A percentile compares a stretch with the other conserved stretches of the same genome.
Evolutionary conservation across 495 filamentous ascomycete species (phyloP).

Genomic region (Hypoxylon subgilvum): DNA sequence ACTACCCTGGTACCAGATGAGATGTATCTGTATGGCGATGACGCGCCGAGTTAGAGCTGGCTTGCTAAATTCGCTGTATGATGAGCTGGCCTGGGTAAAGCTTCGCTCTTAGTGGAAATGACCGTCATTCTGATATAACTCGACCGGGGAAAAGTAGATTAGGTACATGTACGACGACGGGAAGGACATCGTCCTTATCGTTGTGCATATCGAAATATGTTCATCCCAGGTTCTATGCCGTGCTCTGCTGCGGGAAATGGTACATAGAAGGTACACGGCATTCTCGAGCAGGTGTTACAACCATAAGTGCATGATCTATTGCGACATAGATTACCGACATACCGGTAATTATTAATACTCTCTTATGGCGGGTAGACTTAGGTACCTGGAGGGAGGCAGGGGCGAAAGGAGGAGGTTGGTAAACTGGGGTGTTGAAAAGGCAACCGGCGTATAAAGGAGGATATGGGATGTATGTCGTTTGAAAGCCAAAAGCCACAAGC

Average conservation of each 20-base stretch:
- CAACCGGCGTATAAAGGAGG: background rate
- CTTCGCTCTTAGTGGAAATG: background rate
- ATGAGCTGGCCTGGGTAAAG: background rate
- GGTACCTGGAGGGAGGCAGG: background rate
- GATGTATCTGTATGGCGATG: conserved; percentile 23
- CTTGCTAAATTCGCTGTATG: conserved; percentile 3
- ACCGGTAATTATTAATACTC: background rate
- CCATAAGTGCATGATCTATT: conserved; percentile 13
- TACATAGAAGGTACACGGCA: conserved; percentile 22
- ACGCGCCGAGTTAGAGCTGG: conserved; percentile 6
- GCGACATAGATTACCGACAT: background rate
- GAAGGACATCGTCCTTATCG: background rate
- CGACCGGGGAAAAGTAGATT: background rate
- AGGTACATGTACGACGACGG: background rate
- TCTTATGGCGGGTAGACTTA: background rate
- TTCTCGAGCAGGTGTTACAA: conserved; percentile 5
- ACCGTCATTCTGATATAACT: conserved; percentile 3
- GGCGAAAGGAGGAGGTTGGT: conserved; percentile 26
- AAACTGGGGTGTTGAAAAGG: background rate
- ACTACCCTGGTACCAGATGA: background rate
- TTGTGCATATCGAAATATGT: too few species aligned
- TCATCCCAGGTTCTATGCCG: too few species aligned
- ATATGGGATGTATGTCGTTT: background rate
- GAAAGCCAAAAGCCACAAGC: background rate
- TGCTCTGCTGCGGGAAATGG: background rate